Conservation (phyloP, 345 rosid species). For the Dimocarpus longan region DNA sequence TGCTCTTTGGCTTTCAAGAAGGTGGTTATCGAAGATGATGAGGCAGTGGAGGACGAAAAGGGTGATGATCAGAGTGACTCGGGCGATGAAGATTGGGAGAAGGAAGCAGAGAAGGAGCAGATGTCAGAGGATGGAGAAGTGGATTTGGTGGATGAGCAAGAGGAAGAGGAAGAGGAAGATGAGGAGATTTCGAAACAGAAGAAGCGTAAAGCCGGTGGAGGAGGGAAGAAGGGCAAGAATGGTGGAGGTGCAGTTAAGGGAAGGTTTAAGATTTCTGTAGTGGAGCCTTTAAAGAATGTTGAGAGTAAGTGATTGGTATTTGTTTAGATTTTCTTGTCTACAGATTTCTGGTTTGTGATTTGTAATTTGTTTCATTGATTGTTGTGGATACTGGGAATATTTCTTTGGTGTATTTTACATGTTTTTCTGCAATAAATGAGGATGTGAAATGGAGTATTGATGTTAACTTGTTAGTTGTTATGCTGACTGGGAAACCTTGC, state of each 20-base stretch:
- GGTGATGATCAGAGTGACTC: slow-evolving; percentile 53
- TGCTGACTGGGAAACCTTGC: neutral
- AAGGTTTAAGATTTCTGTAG: slow-evolving; percentile 37
- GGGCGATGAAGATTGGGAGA: slow-evolving; percentile 83
- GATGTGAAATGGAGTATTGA: neutral
- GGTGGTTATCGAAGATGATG: slow-evolving; percentile 53
- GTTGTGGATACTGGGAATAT: neutral
- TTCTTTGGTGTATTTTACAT: neutral
- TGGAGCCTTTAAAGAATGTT: slow-evolving; percentile 45
- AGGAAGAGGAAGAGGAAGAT: slow-evolving; percentile 52
- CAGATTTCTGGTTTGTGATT: neutral
- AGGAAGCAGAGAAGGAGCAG: slow-evolving; percentile 44
- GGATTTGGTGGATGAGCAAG: slow-evolving; percentile 65
- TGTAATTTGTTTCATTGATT: neutral
- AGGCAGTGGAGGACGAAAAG: slow-evolving; percentile 40
- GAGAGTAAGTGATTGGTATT: slow-evolving; percentile 41
- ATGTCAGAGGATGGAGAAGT: slow-evolving; percentile 53
- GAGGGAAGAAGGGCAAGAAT: slow-evolving; percentile 52
- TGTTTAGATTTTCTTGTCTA: neutral
- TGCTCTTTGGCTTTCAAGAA: slow-evolving; percentile 43
- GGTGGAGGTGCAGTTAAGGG: slow-evolving; percentile 29
- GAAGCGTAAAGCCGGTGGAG: slow-evolving; percentile 50
- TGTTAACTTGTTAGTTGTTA: neutral
- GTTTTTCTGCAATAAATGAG: neutral
- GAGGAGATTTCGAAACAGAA: slow-evolving; percentile 32